Evolutionary conservation across 768 basidiomycete genomes (phyloP), one percentile per base, ranked within the genome.

Genomic region (Suillus fuscotomentosus): DNA sequence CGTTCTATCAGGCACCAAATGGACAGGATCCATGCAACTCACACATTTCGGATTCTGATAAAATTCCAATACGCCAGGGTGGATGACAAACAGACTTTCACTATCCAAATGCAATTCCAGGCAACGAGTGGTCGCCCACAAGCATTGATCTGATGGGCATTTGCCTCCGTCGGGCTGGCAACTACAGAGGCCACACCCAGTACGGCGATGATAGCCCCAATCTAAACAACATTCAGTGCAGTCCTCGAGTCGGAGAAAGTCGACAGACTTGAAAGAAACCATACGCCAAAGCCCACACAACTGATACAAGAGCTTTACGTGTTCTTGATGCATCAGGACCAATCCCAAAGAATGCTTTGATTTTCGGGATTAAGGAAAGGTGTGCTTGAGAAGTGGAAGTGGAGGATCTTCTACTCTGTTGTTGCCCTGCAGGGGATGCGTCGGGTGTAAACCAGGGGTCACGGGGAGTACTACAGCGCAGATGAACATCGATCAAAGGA

Each of bases 41-140:
- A 78, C 76, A 65, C 68, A 54, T 68, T 80, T 73, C 69, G 82
- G 71, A 67, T 66, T 43, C 73, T 72, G 27, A 69, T 55, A 31
- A 81, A 91, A 48, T 83, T 82, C 89, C 89, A 90, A 65, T 82
- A 81, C 2, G 84, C 78, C 60, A 90, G 69, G 34, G 70, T 68
- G 43, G 80, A 77, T 10, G 85, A 83, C 42, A 89, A 69, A 13
- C 79, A 71, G 2, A 83, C 83, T 60, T 87, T 80, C 22, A 81
- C 76, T 31, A 87, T 72, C 90, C 90, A 91, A 5, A 91, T 76
- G 42, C 81, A 79, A 60, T 87, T 83, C 90, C 89, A 91, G 2
- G 80, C 76, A 7, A 90, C 90, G 31, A 91, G 73, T 9, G 90
- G 89, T 20, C 85, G 81, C 51, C 80, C 80, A 67, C 90, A 91